These are phyloP conservation scores for Acanthamoeba rhysodes DNA, from an alignment of 208 protist species.

Conservation along the genomic window DNA sequence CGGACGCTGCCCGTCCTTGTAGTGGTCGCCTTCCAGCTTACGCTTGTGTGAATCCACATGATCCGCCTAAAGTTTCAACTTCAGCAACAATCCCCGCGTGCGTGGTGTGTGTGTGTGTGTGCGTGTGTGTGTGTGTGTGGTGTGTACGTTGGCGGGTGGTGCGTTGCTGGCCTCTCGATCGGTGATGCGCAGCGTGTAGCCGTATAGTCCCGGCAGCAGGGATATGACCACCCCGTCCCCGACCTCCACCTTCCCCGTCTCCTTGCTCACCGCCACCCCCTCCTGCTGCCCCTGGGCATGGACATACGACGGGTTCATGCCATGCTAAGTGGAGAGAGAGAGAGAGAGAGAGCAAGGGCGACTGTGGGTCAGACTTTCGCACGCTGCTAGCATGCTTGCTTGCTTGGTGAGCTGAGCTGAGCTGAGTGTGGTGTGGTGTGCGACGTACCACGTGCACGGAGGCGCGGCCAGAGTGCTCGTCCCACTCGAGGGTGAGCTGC, in stretches of 20 bases:
- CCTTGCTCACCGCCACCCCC: neutral
- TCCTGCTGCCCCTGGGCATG: neutral
- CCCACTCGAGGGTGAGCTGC: slow-evolving; percentile 10
- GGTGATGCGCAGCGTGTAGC: slow-evolving; percentile 35
- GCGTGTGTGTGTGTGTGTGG: no score
- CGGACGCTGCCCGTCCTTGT: neutral
- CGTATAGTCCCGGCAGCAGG: slow-evolving; percentile 67
- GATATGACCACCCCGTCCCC: slow-evolving; percentile 66
- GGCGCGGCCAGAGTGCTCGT: slow-evolving; percentile 2
- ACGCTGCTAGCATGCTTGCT: neutral
- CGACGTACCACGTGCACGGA: neutral
- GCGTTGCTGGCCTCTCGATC: slow-evolving; percentile 15
- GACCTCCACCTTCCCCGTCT: slow-evolving; percentile 7
- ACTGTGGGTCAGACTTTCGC: neutral
- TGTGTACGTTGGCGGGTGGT: neutral
- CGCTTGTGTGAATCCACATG: no score
- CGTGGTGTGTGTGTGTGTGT: no score
- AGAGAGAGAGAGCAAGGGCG: no score
- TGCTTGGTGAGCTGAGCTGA: neutral
- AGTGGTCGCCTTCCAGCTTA: neutral
- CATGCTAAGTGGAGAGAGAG: neutral
- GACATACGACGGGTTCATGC: slow-evolving; percentile 66
- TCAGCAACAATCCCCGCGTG: no score
- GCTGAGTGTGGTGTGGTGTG: neutral
- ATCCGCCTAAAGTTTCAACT: no score